phyloP scores from a whole-genome alignment of 768 basidiomycete genomes.

The Lactifluus pinguis region DNA sequence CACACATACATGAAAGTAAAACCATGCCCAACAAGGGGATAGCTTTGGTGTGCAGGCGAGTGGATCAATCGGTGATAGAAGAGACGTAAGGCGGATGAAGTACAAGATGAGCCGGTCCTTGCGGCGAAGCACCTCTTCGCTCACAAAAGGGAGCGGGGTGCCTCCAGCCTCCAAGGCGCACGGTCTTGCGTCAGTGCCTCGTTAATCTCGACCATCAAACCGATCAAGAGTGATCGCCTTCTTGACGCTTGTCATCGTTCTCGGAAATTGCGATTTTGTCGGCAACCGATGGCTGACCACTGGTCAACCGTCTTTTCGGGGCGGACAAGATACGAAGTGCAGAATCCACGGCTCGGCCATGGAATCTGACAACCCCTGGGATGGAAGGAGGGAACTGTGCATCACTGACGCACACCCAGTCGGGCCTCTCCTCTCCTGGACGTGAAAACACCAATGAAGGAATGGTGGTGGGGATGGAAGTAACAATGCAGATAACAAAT shows the following conservation, averaged over 20 bases:
- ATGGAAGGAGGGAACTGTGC: constrained; percentile 16
- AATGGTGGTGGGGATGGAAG: constrained; percentile 1
- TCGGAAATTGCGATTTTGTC: constrained; percentile 9
- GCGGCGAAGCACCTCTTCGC: constrained; percentile 45
- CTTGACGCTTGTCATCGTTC: constrained; percentile 26
- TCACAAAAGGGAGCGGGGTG: constrained; percentile 36
- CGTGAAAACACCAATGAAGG: constrained; percentile 9
- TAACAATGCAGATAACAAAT: constrained; percentile 12
- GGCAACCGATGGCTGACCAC: constrained; percentile 14
- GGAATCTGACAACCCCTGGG: constrained; percentile 6
- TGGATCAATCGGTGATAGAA: constrained; percentile 37
- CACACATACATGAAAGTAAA: constrained; percentile 40
- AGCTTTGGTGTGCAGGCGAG: constrained; percentile 50
- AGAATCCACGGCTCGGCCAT: constrained; percentile 17
- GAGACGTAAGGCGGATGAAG: constrained; percentile 21
- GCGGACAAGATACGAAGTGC: constrained; percentile 9
- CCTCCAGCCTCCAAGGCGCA: constrained; percentile 44
- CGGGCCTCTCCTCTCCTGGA: constrained; percentile 3
- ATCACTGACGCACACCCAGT: constrained; percentile 20
- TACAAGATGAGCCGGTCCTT: constrained; percentile 44
- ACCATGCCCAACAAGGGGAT: constrained; percentile 78
- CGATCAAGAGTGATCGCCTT: constrained; percentile 46
- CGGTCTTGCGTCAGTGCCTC: constrained; percentile 69
- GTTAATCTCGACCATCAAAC: constrained; percentile 41
- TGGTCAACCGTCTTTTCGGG: constrained; percentile 9